Conservation (phyloP, 1,284 basidiomycete genomes). For the Irpex lacteus region DNA sequence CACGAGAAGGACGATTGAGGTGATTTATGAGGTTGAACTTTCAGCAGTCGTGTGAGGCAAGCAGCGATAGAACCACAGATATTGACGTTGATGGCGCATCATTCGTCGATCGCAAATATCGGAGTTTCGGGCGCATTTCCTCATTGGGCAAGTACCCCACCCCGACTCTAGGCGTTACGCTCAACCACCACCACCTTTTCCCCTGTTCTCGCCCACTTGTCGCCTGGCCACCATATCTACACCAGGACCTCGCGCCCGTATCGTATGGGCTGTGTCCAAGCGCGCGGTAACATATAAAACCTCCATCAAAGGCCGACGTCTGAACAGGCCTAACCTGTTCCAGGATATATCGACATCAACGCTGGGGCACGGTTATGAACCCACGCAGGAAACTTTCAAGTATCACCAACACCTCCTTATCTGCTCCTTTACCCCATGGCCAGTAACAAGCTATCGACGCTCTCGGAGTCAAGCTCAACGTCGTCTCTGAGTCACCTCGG, state of each 20-base stretch:
- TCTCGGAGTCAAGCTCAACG: slow-evolving; percentile 19
- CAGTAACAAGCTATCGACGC: slow-evolving; percentile 6
- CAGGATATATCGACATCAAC: not conserved
- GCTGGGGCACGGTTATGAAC: not conserved
- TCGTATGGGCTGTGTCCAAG: not conserved
- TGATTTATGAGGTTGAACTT: not conserved
- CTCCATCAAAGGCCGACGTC: not conserved
- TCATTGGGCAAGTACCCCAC: not conserved
- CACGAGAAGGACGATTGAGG: not conserved
- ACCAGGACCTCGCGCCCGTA: not conserved
- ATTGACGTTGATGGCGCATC: not conserved
- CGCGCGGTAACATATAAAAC: not conserved
- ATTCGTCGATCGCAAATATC: not conserved
- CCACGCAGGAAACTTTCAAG: not conserved
- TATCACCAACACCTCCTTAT: not conserved
- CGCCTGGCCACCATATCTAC: not conserved
- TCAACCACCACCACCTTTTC: not conserved
- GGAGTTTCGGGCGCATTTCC: not conserved
- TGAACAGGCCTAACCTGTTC: slow-evolving; percentile 4
- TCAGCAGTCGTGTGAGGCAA: not conserved
- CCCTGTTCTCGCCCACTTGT: not conserved
- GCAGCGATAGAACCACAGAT: not conserved
- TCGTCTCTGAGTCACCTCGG: slow-evolving; percentile 12
- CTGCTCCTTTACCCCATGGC: slow-evolving; percentile 5
- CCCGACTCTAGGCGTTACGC: not conserved